Evolutionary conservation across 331 rosid species (phyloP).

Genomic region (Saraca asoca): DNA sequence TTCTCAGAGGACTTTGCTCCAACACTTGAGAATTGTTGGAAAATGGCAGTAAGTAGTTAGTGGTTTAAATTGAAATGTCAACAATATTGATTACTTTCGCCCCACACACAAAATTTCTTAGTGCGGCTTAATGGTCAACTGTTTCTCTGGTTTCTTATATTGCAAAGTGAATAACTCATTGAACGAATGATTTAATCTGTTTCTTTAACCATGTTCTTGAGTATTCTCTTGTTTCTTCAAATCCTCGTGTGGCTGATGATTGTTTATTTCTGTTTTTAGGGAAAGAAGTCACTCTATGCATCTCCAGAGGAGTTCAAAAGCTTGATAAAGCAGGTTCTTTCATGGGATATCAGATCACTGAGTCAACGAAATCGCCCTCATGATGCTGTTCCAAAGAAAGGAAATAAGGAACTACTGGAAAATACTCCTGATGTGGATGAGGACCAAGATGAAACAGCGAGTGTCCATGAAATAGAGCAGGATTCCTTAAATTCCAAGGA

Average conservation of each 20-base stretch:
- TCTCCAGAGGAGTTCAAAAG: constrained; percentile 68
- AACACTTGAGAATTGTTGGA: constrained; percentile 70
- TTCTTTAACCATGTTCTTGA: constrained; percentile 19
- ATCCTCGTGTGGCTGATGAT: constrained; percentile 24
- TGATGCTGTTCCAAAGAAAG: constrained; percentile 36
- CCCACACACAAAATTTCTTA: neutral
- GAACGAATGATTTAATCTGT: constrained; percentile 1
- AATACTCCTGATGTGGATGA: constrained; percentile 50
- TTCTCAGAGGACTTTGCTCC: constrained; percentile 67
- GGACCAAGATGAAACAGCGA: constrained; percentile 42
- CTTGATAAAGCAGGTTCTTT: constrained; percentile 80
- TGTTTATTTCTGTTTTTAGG: constrained; percentile 45
- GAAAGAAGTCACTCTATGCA: constrained; percentile 68
- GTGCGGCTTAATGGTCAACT: neutral
- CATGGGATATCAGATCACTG: constrained; percentile 90
- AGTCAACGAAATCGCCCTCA: constrained; percentile 77
- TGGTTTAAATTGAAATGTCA: constrained; percentile 20
- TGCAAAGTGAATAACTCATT: constrained; percentile 2
- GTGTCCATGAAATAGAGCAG: constrained; percentile 34
- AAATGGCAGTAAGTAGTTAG: constrained; percentile 52
- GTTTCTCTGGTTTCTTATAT: neutral
- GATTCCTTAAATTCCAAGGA: constrained; percentile 34
- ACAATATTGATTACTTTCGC: constrained; percentile 22
- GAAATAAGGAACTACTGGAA: constrained; percentile 33
- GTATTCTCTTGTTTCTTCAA: neutral